phyloP scores from a whole-genome alignment of 768 basidiomycete species.

The Floccularia luteovirens region DNA sequence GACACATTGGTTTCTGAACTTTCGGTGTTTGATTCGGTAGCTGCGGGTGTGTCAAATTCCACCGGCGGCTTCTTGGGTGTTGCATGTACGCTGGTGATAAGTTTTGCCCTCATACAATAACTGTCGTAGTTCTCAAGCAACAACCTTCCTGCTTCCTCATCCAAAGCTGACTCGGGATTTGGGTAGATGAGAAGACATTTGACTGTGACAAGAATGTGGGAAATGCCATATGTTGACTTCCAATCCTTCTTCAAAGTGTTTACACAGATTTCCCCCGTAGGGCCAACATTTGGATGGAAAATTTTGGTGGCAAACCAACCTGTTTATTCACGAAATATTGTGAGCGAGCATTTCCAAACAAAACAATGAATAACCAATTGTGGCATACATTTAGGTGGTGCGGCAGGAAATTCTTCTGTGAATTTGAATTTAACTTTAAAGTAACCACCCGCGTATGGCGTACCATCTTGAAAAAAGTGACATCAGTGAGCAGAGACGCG shows the following conservation, averaged over 20 bases:
- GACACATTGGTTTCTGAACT: slow-evolving; percentile 7
- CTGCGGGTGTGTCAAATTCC: slow-evolving; percentile 54
- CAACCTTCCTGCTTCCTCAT: slow-evolving; percentile 93
- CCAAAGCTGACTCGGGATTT: slow-evolving; percentile 92
- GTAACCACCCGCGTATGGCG: slow-evolving; percentile 62
- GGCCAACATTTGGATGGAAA: slow-evolving; percentile 94
- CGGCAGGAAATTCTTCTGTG: slow-evolving; percentile 88
- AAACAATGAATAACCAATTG: too few relatives aligned
- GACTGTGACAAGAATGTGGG: slow-evolving; percentile 85
- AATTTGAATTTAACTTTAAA: slow-evolving; percentile 81
- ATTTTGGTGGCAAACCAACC: slow-evolving; percentile 93
- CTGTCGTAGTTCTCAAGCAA: slow-evolving; percentile 84
- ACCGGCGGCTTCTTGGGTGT: slow-evolving; percentile 67
- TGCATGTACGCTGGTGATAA: slow-evolving; percentile 90
- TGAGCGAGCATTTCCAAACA: too few relatives aligned
- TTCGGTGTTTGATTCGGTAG: slow-evolving; percentile 12
- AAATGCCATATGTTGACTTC: slow-evolving; percentile 87
- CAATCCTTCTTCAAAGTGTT: slow-evolving; percentile 98
- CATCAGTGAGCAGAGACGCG: background rate
- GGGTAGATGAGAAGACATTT: slow-evolving; percentile 96
- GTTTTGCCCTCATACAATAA: slow-evolving; percentile 79
- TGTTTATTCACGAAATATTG: too few relatives aligned
- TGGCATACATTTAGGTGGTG: slow-evolving; percentile 92
- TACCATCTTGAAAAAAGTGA: slow-evolving; percentile 54
- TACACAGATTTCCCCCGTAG: slow-evolving; percentile 88